Percentiles rank a stretch among this genome's conserved stretches.
These are phyloP conservation scores for Castanopsis chinensis DNA, from an alignment of 306 rosid species.

Conservation along the genomic window DNA sequence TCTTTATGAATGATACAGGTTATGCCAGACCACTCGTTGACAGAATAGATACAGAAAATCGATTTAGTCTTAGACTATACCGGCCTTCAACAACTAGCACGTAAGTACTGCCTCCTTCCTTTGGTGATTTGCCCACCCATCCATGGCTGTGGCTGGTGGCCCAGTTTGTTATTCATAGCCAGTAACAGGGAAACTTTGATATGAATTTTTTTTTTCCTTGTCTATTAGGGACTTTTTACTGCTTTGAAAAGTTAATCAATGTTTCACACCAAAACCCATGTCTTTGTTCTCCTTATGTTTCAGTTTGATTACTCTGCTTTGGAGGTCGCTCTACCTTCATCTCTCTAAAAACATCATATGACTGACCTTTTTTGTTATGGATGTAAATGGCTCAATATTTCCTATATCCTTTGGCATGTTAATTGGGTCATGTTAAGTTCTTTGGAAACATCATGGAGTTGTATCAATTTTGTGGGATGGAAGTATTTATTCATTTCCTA, in stretches of 20 bases:
- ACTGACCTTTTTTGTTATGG: not conserved
- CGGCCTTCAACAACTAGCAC: slow-evolving; percentile 89
- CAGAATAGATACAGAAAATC: slow-evolving; percentile 65
- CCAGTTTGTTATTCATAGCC: not conserved
- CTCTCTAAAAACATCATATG: not conserved
- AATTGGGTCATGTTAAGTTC: not conserved
- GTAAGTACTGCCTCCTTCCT: slow-evolving; percentile 39
- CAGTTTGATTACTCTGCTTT: not conserved
- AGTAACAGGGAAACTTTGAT: not conserved
- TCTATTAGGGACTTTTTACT: not conserved
- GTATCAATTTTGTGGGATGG: not conserved
- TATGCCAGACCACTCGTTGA: slow-evolving; percentile 97
- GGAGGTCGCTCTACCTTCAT: no score
- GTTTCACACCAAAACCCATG: not conserved
- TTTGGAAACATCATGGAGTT: not conserved
- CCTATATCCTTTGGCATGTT: not conserved
- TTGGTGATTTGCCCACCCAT: not conserved
- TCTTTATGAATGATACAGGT: slow-evolving; percentile 38
- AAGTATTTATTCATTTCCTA: not conserved
- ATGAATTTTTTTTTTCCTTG: not conserved
- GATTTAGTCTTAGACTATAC: slow-evolving; percentile 68
- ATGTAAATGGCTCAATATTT: not conserved
- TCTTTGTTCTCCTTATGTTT: not conserved
- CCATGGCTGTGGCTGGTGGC: no score
- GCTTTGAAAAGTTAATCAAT: not conserved